These are phyloP conservation scores for Cryptococcus sp. DNA, from an alignment of 1,284 basidiomycete species.

Conservation along the genomic window DNA sequence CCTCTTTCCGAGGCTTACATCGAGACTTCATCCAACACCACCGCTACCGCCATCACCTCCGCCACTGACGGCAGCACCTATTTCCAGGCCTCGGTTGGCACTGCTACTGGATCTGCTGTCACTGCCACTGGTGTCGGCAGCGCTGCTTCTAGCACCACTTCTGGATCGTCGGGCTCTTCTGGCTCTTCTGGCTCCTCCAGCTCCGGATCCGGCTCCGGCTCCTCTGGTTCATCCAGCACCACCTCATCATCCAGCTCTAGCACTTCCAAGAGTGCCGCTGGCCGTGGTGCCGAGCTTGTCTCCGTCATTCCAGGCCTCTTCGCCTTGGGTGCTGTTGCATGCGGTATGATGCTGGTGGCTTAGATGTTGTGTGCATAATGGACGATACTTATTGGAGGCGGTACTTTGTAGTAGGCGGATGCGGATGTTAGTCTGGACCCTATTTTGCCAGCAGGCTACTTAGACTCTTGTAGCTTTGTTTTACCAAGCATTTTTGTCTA, in stretches of 20 bases:
- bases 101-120: conserved; percentile 34
- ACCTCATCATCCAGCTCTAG: conserved; percentile 10
- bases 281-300: conserved; percentile 9
- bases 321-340: conserved; percentile 23
- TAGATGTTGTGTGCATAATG: conserved; percentile 1
- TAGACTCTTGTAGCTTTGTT: too few species aligned
- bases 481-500: too few species aligned
- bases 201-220: conserved; percentile 9
- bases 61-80: conserved; percentile 29
- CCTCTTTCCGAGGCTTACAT: conserved; percentile 50
- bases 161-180: not conserved
- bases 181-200: conserved; percentile 1
- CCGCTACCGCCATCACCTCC: conserved; percentile 39
- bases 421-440: too few species aligned
- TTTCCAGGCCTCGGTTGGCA: conserved; percentile 43
- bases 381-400: not conserved
- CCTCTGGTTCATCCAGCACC: not conserved
- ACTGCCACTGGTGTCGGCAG: conserved; percentile 18
- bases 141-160: conserved; percentile 10
- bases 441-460: too few species aligned
- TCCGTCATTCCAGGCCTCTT: conserved; percentile 21
- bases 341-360: conserved; percentile 28
- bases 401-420: too few species aligned
- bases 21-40: conserved; percentile 52
- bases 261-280: conserved; percentile 2